These are phyloP conservation scores for Tulasnella sp. DNA, from an alignment of 768 basidiomycete genomes.

Conservation along the genomic window DNA sequence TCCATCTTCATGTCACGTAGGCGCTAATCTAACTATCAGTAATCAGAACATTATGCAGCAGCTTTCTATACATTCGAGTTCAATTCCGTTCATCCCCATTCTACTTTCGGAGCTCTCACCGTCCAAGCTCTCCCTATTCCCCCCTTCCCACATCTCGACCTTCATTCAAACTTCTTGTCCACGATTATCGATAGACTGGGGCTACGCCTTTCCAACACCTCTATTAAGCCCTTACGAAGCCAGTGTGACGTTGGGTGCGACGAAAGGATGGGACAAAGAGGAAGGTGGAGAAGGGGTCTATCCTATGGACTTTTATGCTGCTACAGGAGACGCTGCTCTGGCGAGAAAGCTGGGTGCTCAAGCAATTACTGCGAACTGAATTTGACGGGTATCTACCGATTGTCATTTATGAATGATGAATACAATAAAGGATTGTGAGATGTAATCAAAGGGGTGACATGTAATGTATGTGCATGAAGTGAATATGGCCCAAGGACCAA, in stretches of 20 bases:
- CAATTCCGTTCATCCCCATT: constrained; percentile 75
- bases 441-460: too few relatives aligned
- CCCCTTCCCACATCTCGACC: constrained; percentile 52
- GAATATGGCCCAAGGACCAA: too few relatives aligned
- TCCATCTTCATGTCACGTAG: constrained; percentile 1
- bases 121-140: constrained; percentile 75
- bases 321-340: constrained; percentile 34
- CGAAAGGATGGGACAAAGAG: constrained; percentile 49
- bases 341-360: constrained; percentile 13
- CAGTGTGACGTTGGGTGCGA: constrained; percentile 63
- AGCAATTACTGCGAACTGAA: too few relatives aligned
- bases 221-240: constrained; percentile 90
- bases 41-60: constrained; percentile 60
- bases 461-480: too few relatives aligned
- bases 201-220: constrained; percentile 84
- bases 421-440: too few relatives aligned
- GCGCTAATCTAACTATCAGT: neutral
- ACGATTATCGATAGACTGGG: constrained; percentile 95
- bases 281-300: constrained; percentile 39
- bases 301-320: constrained; percentile 94
- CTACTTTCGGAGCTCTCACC: constrained; percentile 96
- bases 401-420: too few relatives aligned
- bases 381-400: too few relatives aligned
- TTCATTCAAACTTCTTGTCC: constrained; percentile 98
- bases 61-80: constrained; percentile 38